Base-by-base conservation (phyloP, 2,329 filamentous ascomycete species). In the Fusarium guadeloupense region DNA sequence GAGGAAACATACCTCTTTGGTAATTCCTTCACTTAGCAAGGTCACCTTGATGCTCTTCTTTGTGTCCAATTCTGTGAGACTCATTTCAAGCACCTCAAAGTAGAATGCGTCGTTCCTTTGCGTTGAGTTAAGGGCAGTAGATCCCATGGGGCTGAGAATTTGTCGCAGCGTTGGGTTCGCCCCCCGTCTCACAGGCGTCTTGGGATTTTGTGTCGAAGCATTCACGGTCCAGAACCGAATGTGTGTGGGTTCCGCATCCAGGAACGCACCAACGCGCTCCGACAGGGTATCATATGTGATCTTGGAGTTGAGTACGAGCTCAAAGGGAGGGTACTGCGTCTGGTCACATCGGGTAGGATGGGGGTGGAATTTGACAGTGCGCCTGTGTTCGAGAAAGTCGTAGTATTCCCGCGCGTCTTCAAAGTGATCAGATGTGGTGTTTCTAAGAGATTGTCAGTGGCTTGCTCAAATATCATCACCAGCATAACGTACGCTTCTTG, bases 61-160 rank as follows among this genome's bases (percentile, higher is more conserved):
- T 52, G 91, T 95, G 72, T 99, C 95, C 37, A 96, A 83, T 75
- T 99, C 96, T 20, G 91, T 90, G 40, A 99, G 78, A 69, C 92
- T 97, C 81, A 97, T 96, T 62, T 99, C 95, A 34, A 99, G 80
- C 23, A 98, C 86, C 74, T 99, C 95, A 72, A 93, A 99, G 75
- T 89, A 98, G 46, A 99, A 81, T 1, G 89, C 86, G 75, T 98
- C 94, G 17, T 84, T 78, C 49, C 88, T 85, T 71, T 93, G 90
- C 26, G 83, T 87, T 52, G 85, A 84, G 66, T 88, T 90, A 44
- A 89, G 83, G 65, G 92, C 90, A 10, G 84, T 84, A 14, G 73
- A 69, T 47, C 91, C 91, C 46, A 89, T 86, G 10, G 91, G 89
- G 59, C 86, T 88, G 14, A 99, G 82, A 38, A 98, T 96, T 61